phyloP scores from a whole-genome alignment of 129 eudicot species.

The Pulicaria dysenterica region DNA sequence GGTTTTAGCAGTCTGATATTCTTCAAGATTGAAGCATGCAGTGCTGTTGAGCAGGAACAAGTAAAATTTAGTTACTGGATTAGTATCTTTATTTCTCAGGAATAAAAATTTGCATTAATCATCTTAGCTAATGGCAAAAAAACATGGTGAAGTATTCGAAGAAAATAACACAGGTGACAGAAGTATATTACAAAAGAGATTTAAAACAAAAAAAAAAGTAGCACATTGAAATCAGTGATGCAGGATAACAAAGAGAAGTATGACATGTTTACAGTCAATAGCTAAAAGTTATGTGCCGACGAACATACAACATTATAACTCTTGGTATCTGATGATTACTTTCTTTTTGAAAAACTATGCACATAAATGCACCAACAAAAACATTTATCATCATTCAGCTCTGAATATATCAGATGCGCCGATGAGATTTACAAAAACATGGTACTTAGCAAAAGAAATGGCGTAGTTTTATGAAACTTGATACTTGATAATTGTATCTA shows the following conservation, averaged over 20 bases:
- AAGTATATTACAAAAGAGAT: neutral
- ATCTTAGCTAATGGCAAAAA: neutral
- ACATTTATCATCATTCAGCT: constrained; percentile 10
- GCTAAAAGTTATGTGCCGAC: neutral
- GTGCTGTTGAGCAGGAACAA: constrained; percentile 39
- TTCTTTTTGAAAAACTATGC: neutral
- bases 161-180: neutral
- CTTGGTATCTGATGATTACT: neutral
- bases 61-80: neutral
- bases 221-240: neutral
- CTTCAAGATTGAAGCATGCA: constrained; percentile 79
- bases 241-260: neutral
- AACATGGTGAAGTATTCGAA: neutral
- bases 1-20: constrained; percentile 72
- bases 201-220: neutral
- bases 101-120: constrained; percentile 8
- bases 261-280: neutral
- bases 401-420: neutral
- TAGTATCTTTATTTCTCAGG: neutral
- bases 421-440: neutral
- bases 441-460: neutral
- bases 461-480: neutral
- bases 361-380: neutral
- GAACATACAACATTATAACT: neutral
- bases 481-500: neutral